These are phyloP conservation scores for Gynandropsis gynandra DNA, from an alignment of 345 rosid genomes.

Conservation along the genomic window DNA sequence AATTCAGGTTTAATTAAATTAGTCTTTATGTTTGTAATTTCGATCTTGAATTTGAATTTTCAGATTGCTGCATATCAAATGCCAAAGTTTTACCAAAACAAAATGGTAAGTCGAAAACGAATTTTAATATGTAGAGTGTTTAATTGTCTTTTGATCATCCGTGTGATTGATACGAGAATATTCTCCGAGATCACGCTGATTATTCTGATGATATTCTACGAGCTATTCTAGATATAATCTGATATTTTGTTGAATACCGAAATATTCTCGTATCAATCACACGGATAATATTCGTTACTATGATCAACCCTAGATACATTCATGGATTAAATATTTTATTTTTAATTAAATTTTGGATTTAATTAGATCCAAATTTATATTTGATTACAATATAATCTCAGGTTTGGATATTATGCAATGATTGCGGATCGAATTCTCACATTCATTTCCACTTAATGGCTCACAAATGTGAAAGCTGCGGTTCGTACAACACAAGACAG, in stretches of 20 bases:
- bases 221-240: too few species aligned
- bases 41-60: not conserved
- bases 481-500: constrained; percentile 75
- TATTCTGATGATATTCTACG: too few species aligned
- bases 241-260: too few species aligned
- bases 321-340: too few species aligned
- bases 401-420: constrained; percentile 94
- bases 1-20: not conserved
- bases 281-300: too few species aligned
- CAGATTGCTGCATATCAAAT: constrained; percentile 77
- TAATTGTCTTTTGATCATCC: not conserved
- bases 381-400: constrained; percentile 12
- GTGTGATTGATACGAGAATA: too few species aligned
- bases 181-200: too few species aligned
- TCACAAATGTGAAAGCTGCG: constrained; percentile 57
- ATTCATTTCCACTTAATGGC: constrained; percentile 70
- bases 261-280: too few species aligned
- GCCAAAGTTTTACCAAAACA: constrained; percentile 61
- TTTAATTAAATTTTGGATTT: too few species aligned
- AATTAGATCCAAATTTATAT: too few species aligned
- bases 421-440: constrained; percentile 51
- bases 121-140: not conserved
- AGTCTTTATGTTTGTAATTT: constrained; percentile 4
- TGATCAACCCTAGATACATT: too few species aligned
- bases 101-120: constrained; percentile 41